A percentile compares a stretch with the other conserved stretches of the same genome.
Conservation (phyloP, 2,329 filamentous ascomycete genomes). For the Leptographium procerum region DNA sequence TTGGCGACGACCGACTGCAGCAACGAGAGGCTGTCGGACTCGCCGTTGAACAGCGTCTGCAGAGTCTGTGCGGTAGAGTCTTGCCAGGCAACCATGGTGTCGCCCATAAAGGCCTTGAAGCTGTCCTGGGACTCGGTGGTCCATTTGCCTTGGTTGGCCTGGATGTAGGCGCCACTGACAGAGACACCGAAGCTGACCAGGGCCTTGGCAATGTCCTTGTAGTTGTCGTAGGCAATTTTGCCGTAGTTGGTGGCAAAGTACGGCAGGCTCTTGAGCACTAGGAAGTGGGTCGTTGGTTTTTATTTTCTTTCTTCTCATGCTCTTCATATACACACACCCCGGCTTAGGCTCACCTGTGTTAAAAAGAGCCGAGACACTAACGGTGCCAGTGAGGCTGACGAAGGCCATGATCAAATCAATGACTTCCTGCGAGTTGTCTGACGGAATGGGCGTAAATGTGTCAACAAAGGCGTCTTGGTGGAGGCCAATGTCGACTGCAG, state of each 20-base stretch:
- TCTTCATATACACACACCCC: too few relatives aligned
- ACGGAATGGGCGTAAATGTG: conserved; percentile 4
- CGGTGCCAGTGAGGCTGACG: not conserved
- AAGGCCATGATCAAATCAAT: conserved; percentile 1
- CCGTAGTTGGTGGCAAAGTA: not conserved
- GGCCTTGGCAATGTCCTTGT: conserved; percentile 2
- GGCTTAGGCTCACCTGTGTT: not conserved
- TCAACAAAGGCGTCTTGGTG: not conserved
- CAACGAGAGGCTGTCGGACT: conserved; percentile 11
- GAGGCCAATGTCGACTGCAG: not conserved
- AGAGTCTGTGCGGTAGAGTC: conserved; percentile 10
- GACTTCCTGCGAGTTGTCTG: not conserved
- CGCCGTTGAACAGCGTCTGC: conserved; percentile 16
- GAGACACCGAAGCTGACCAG: not conserved
- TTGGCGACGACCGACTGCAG: conserved; percentile 17
- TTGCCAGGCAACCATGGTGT: conserved; percentile 18
- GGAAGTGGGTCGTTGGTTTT: not conserved
- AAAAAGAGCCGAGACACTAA: not conserved
- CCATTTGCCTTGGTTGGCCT: conserved; percentile 18
- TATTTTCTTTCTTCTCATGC: too few relatives aligned
- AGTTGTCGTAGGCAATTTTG: not conserved
- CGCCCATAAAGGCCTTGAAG: conserved; percentile 19
- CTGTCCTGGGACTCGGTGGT: conserved; percentile 13
- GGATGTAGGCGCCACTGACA: not conserved
- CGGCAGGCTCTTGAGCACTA: not conserved